phyloP scores from a whole-genome alignment of 768 basidiomycete species.

The Termitomyces sp. region DNA sequence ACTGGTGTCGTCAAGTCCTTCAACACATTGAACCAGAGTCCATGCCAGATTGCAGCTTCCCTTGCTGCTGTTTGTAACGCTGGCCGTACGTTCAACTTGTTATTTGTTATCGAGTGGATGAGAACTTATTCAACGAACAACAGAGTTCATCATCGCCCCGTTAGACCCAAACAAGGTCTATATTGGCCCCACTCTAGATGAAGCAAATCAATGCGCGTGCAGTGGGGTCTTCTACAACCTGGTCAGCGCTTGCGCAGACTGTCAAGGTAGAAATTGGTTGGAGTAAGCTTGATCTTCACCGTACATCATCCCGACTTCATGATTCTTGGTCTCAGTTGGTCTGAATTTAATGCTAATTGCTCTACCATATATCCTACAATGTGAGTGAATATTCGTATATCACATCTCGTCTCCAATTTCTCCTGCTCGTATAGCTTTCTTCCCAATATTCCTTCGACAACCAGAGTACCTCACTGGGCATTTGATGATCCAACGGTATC shows the following conservation, averaged over 20 bases:
- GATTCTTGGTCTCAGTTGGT: conserved; percentile 37
- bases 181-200: conserved; percentile 29
- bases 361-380: conserved; percentile 31
- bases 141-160: conserved; percentile 35
- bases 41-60: conserved; percentile 42
- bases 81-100: conserved; percentile 26
- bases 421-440: conserved; percentile 25
- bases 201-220: conserved; percentile 44
- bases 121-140: conserved; percentile 2
- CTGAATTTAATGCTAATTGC: conserved; percentile 45
- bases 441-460: conserved; percentile 36
- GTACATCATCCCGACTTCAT: not conserved
- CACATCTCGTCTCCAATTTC: not conserved
- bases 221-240: conserved; percentile 53
- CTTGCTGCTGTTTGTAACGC: conserved; percentile 39
- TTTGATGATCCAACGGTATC: conserved; percentile 41
- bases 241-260: conserved; percentile 47
- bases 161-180: conserved; percentile 29
- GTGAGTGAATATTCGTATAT: conserved; percentile 20
- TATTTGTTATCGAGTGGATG: not conserved
- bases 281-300: conserved; percentile 22
- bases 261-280: conserved; percentile 37
- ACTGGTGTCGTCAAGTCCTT: conserved; percentile 27
- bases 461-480: conserved; percentile 47
- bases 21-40: conserved; percentile 37